Conservation (phyloP, 352 stramenopile genomes). For the Pythium monospermum region DNA sequence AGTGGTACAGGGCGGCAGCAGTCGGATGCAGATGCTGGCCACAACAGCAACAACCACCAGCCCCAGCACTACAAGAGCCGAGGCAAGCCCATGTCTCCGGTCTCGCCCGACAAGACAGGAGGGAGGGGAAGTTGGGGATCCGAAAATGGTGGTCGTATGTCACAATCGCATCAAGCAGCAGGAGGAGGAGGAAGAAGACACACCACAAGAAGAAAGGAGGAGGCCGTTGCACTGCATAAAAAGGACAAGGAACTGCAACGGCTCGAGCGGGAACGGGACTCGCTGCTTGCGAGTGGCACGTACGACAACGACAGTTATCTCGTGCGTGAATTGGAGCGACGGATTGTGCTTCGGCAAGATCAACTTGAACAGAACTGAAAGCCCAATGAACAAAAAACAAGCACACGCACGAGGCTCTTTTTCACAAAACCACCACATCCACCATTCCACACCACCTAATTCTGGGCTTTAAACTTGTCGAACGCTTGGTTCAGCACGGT, state of each 20-base stretch:
- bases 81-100: background rate
- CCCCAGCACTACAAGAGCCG: background rate
- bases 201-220: no score
- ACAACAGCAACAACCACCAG: background rate
- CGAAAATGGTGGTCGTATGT: no score
- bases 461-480: slow-evolving; percentile 65
- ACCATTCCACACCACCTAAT: no score
- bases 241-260: slow-evolving; percentile 35
- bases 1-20: background rate
- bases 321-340: slow-evolving; percentile 57
- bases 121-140: no score
- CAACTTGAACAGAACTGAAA: slow-evolving; percentile 3
- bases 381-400: slow-evolving; percentile 4
- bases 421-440: no score
- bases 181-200: no score
- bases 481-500: slow-evolving; percentile 87
- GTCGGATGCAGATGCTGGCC: background rate
- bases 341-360: slow-evolving; percentile 33
- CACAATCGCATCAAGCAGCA: background rate
- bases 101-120: no score
- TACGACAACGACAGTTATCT: slow-evolving; percentile 64
- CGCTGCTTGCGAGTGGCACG: slow-evolving; percentile 51
- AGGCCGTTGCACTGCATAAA: no score
- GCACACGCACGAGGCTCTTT: no score
- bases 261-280: slow-evolving; percentile 45